Base-by-base conservation (phyloP, 2,329 filamentous ascomycete species). In the Bertia moriformis region DNA sequence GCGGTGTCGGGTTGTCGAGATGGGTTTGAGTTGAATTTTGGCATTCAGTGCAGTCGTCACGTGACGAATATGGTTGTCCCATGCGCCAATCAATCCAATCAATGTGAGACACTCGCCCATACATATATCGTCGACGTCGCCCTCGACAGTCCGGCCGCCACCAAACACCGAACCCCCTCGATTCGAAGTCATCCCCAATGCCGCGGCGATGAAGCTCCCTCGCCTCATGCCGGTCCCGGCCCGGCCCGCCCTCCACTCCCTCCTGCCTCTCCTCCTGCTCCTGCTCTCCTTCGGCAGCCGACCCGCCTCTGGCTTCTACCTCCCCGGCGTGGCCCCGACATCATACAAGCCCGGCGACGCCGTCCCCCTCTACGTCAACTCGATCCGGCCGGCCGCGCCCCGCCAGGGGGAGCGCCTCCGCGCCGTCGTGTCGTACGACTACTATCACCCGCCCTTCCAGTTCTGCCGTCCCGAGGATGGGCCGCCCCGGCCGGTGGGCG, bases 391-490 rank as follows among this genome's bases (percentile, higher is more conserved):
- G 3, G 77, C 88, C 37, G 78, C 86, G 36, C 82, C 83, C 32
- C 69, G 74, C 43, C 69, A 74, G 46, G 86, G 94, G 59, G 73
- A 80, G 18, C 79, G 85, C 49, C 69, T 96, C 30, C 85, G 87
- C 56, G 93, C 88, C n/a, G 81, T 94, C 40, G 79, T 95, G 51
- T 84, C 89, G 3, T 98, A 84, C 68, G 89, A 96, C 61, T 96
- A 98, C 67, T 98, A 98, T 57, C 78, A 91, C 50, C 73, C 78
- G 4, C 72, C 71, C 3, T 93, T 98, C 60, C 78, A 83, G 53
- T 94, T 95, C 66, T 98, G 91, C 60, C 64, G 72, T 49, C 91
- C 89, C 2, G 64, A 82, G 41, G 78, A 69, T 43, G 85, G 85
- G 2, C n/a, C n/a, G n/a, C 78, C 87, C 5, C 59, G 87, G 55